These are phyloP conservation scores for Leccinum sublutescens DNA, from an alignment of 768 basidiomycete species.

Conservation along the genomic window DNA sequence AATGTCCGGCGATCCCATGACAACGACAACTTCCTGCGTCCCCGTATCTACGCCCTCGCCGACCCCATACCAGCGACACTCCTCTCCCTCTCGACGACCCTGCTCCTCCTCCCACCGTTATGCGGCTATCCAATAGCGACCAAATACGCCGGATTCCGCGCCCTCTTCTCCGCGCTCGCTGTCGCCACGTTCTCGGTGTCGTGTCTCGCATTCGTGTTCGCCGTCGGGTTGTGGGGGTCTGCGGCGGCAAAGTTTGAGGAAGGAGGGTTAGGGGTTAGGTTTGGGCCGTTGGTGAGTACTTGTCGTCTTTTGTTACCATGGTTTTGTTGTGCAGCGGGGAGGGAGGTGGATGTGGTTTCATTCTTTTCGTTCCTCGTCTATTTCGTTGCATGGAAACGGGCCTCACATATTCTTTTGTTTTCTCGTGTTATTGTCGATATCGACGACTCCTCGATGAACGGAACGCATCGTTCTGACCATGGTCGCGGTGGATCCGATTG, in stretches of 20 bases:
- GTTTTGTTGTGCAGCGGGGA: no score
- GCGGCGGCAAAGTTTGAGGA: neutral
- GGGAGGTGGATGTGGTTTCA: neutral
- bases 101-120: neutral
- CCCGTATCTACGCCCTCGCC: no score
- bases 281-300: constrained; percentile 5
- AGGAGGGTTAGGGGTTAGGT: neutral
- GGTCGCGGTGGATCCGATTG: constrained; percentile 7
- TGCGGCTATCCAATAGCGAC: neutral
- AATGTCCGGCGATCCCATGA: neutral
- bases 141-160: neutral
- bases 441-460: constrained; percentile 58
- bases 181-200: neutral
- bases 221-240: neutral
- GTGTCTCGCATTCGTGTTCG: neutral
- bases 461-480: no score
- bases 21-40: neutral
- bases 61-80: neutral
- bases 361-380: neutral
- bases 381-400: neutral
- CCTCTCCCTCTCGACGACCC: neutral
- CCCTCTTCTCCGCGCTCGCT: neutral
- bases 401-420: neutral
- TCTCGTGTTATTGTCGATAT: neutral
- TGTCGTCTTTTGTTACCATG: neutral